Percentiles rank a stretch among this genome's conserved stretches.
Conservation (phyloP, 2,329 filamentous ascomycete genomes). For the Leptosphaerulina australis region DNA sequence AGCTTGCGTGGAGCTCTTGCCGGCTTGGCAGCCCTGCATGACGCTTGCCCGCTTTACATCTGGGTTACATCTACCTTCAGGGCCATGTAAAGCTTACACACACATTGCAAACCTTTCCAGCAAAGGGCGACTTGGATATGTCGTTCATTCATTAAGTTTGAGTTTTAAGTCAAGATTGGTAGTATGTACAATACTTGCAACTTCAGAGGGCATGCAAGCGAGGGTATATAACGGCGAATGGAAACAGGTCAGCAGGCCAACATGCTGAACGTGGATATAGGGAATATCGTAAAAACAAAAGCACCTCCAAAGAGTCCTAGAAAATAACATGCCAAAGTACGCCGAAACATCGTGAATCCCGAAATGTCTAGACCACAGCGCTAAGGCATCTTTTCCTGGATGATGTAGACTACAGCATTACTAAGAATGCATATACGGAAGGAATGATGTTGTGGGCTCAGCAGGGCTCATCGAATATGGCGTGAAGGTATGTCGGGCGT, state of each 20-base stretch:
- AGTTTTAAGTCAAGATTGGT: not conserved
- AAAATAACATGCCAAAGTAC: not conserved
- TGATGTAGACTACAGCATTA: not conserved
- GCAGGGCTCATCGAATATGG: slow-evolving; percentile 47
- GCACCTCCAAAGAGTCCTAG: not conserved
- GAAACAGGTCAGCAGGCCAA: slow-evolving; percentile 2
- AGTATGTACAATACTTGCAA: not conserved
- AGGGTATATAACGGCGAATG: slow-evolving; percentile 16
- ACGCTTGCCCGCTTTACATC: not conserved
- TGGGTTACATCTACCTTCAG: not conserved
- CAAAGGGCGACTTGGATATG: too few species aligned
- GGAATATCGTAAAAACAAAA: not conserved
- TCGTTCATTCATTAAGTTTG: slow-evolving; percentile 2
- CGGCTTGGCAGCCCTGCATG: slow-evolving; percentile 14
- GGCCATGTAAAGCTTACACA: not conserved
- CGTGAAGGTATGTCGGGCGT: slow-evolving; percentile 39
- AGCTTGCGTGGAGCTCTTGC: slow-evolving; percentile 6
- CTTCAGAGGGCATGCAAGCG: slow-evolving; percentile 3
- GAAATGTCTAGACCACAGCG: not conserved
- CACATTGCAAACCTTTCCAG: not conserved
- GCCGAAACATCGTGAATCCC: not conserved
- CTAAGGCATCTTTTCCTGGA: not conserved
- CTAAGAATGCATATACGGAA: slow-evolving; percentile 38
- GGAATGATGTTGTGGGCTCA: slow-evolving; percentile 37
- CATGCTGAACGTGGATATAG: not conserved